A percentile compares a stretch with the other conserved stretches of the same genome.
Evolutionary conservation across 805 yeast genomes (phyloP).

Genomic region (Hanseniaspora valbyensis): DNA sequence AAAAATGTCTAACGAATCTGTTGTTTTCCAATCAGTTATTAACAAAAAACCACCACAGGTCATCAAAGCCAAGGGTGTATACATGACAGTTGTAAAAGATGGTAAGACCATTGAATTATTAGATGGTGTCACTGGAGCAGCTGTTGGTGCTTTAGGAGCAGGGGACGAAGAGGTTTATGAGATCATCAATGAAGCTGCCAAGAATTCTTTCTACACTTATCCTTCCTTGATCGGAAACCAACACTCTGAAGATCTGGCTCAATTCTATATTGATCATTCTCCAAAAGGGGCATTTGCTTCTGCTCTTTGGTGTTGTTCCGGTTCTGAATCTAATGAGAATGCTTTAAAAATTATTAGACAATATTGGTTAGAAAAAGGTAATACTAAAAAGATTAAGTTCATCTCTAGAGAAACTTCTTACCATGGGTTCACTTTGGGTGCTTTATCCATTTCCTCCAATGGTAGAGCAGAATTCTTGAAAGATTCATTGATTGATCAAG

Average conservation of each 20-base stretch:
- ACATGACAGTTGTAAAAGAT: slow-evolving; percentile 33
- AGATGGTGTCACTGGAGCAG: slow-evolving; percentile 45
- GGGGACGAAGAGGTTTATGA: slow-evolving; percentile 30
- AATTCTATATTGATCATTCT: slow-evolving; percentile 33
- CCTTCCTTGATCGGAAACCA: slow-evolving; percentile 29
- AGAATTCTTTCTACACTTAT: slow-evolving; percentile 32
- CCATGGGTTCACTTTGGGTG: slow-evolving; percentile 42
- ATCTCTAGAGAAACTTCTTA: slow-evolving; percentile 37
- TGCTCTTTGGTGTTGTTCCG: slow-evolving; percentile 45
- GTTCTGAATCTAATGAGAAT: slow-evolving; percentile 61
- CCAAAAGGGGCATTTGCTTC: slow-evolving; percentile 33
- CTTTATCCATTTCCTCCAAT: slow-evolving; percentile 34
- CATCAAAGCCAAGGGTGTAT: slow-evolving; percentile 35
- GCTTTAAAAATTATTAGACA: slow-evolving; percentile 49
- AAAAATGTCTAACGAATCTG: slow-evolving; percentile 25
- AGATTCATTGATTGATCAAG: slow-evolving; percentile 25
- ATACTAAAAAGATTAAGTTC: slow-evolving; percentile 32
- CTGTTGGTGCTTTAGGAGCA: slow-evolving; percentile 41
- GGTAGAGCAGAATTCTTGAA: slow-evolving; percentile 30
- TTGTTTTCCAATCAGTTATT: slow-evolving; percentile 37
- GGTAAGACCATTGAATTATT: slow-evolving; percentile 32
- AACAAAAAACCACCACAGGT: slow-evolving; percentile 32
- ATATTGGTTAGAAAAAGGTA: slow-evolving; percentile 36
- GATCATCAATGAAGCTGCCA: slow-evolving; percentile 32
- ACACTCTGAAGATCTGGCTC: slow-evolving; percentile 35